These are phyloP conservation scores for Chaetomium sp. DNA, from an alignment of 2,329 filamentous ascomycete species.

Conservation along the genomic window DNA sequence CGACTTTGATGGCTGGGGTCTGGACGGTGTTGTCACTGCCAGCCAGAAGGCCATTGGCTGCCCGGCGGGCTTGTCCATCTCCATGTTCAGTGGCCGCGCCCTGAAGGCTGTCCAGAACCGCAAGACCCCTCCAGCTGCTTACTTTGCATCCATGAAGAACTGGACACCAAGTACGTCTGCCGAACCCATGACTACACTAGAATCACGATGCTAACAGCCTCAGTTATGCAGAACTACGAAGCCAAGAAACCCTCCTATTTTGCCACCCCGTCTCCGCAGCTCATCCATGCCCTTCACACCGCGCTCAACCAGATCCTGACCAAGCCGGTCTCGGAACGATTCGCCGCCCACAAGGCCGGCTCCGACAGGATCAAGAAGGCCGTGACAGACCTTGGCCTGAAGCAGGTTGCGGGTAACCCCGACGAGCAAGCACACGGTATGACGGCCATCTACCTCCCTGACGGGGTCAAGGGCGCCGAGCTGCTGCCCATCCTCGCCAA, in stretches of 20 bases:
- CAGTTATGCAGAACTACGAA: slow-evolving; percentile 98
- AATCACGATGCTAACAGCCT: neutral
- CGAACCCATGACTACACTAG: neutral
- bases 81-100: slow-evolving; percentile 86
- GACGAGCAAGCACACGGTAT: slow-evolving; percentile 95
- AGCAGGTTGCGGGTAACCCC: slow-evolving; percentile 76
- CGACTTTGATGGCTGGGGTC: slow-evolving; percentile 86
- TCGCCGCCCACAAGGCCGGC: slow-evolving; percentile 69
- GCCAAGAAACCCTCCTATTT: slow-evolving; percentile 97
- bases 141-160: slow-evolving; percentile 96
- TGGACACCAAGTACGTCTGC: slow-evolving; percentile 73
- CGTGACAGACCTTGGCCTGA: slow-evolving; percentile 71
- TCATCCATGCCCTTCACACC: slow-evolving; percentile 88
- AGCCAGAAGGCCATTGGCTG: slow-evolving; percentile 96
- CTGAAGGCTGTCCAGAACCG: slow-evolving; percentile 73
- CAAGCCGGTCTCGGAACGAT: slow-evolving; percentile 73
- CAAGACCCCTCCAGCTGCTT: slow-evolving; percentile 75
- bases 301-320: slow-evolving; percentile 78
- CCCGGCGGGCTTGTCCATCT: slow-evolving; percentile 87
- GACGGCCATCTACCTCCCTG: slow-evolving; percentile 94
- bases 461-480: slow-evolving; percentile 72
- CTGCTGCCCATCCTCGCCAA: slow-evolving; percentile 77
- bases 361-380: slow-evolving; percentile 85
- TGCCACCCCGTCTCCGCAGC: slow-evolving; percentile 89
- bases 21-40: slow-evolving; percentile 89